Conservation (phyloP, 306 rosid species). For the Arachis stenosperma region DNA sequence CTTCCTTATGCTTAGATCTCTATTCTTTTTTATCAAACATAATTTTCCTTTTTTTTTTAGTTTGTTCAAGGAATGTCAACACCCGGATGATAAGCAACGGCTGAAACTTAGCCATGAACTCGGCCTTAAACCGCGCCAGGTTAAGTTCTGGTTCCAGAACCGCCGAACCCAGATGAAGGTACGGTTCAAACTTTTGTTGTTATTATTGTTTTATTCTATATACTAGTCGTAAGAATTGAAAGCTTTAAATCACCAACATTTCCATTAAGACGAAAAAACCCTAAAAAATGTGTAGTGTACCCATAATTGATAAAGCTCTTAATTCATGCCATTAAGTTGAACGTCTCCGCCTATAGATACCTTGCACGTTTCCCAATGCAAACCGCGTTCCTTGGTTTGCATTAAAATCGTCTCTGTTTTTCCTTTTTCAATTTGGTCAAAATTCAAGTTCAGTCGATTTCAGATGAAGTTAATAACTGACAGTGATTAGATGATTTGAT, state of each 20-base stretch:
- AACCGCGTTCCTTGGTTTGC: conserved; percentile 51
- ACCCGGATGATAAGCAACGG: conserved; percentile 98
- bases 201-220: too few species aligned
- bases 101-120: conserved; percentile 77
- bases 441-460: too few species aligned
- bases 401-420: conserved; percentile 17
- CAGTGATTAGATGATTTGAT: too few species aligned
- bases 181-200: background rate
- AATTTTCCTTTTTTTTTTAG: conserved; percentile 41
- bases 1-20: background rate
- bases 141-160: conserved; percentile 98
- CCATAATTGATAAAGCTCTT: background rate
- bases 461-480: too few species aligned
- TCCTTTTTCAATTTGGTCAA: too few species aligned
- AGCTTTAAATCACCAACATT: background rate
- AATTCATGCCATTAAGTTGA: conserved; percentile 29
- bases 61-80: conserved; percentile 93
- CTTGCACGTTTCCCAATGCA: conserved; percentile 57
- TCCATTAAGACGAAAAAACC: conserved; percentile 46
- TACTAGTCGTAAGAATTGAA: background rate
- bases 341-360: conserved; percentile 9
- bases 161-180: conserved; percentile 98
- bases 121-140: conserved; percentile 91
- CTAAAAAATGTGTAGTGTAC: conserved; percentile 33
- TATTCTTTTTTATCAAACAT: background rate